Percentiles rank a stretch among this genome's conserved stretches.
phyloP scores from a whole-genome alignment of 371 early-diverging fungal genomes.

The Circinella minor region DNA sequence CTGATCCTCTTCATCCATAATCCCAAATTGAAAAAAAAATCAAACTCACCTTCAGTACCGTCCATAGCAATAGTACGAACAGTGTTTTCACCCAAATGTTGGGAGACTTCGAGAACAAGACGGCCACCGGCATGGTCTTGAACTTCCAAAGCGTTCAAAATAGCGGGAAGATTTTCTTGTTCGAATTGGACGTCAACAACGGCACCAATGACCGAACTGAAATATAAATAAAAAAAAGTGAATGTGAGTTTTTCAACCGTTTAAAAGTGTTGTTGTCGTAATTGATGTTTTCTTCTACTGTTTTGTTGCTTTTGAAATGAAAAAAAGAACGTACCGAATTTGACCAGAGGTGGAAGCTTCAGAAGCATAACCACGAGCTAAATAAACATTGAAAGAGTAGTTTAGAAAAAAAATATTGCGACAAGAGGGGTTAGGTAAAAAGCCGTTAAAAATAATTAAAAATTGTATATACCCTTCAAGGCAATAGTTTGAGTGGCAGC shows the following conservation, averaged over 20 bases:
- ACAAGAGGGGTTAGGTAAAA: background rate
- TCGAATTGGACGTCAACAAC: conserved; percentile 97
- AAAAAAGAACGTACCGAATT: conserved; percentile 50
- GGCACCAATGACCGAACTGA: conserved; percentile 84
- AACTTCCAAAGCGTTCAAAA: conserved; percentile 95
- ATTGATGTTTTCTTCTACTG: background rate
- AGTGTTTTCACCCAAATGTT: conserved; percentile 96
- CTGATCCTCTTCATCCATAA: background rate
- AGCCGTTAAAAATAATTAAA: background rate
- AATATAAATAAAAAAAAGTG: background rate
- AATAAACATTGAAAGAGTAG: background rate
- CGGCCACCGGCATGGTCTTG: conserved; percentile 74
- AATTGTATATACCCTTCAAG: conserved; percentile 25
- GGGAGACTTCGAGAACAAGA: conserved; percentile 92
- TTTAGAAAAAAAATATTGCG: background rate
- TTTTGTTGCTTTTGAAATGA: too few relatives aligned
- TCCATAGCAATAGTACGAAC: conserved; percentile 99
- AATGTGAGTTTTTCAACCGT: background rate
- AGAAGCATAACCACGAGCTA: conserved; percentile 46
- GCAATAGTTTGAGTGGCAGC: conserved; percentile 27
- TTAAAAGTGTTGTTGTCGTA: background rate
- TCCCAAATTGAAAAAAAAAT: background rate
- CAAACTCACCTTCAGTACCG: conserved; percentile 64
- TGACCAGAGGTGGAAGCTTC: conserved; percentile 44
- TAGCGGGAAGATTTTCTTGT: conserved; percentile 85